Conservation (phyloP, 352 stramenopile genomes). For the Paralagenidium karlingii region DNA sequence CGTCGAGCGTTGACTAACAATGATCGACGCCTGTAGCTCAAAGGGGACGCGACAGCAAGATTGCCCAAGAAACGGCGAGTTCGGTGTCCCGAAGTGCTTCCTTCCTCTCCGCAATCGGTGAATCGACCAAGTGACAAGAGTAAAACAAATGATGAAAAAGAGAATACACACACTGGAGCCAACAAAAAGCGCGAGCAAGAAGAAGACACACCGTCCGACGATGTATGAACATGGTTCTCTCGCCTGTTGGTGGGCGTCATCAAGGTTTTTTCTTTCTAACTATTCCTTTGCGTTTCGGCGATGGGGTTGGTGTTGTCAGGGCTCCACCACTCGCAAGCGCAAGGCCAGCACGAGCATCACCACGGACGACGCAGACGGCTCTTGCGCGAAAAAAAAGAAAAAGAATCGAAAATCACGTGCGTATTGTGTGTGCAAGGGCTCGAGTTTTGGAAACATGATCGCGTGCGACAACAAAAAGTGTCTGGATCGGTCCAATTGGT, state of each 20-base stretch:
- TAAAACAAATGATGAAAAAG: background rate
- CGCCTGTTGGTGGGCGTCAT: no score
- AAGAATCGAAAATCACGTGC: slow-evolving; percentile 54
- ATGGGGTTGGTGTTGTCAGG: no score
- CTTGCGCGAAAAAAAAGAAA: slow-evolving; percentile 38
- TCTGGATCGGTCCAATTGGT: slow-evolving; percentile 71
- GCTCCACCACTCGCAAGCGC: slow-evolving; percentile 6
- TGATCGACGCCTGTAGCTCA: background rate
- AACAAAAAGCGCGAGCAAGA: background rate
- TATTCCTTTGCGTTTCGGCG: background rate
- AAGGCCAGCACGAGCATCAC: slow-evolving; percentile 2
- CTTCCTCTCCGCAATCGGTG: background rate
- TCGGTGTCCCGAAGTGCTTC: background rate
- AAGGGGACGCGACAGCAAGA: background rate
- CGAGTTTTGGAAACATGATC: slow-evolving; percentile 73
- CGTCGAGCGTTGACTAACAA: background rate
- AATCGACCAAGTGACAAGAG: slow-evolving; percentile 1
- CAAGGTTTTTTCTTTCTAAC: slow-evolving; percentile 3
- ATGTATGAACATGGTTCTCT: no score
- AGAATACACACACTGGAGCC: background rate
- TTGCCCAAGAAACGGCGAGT: slow-evolving; percentile 1
- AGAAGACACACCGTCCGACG: slow-evolving; percentile 1
- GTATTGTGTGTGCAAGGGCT: slow-evolving; percentile 67
- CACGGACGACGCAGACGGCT: no score
- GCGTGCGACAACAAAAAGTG: slow-evolving; percentile 75